Evolutionary conservation across 202 grass and related monocot species (phyloP), one percentile per base, ranked within the genome.

Genomic region (Schoenoplectus tabernaemontani): DNA sequence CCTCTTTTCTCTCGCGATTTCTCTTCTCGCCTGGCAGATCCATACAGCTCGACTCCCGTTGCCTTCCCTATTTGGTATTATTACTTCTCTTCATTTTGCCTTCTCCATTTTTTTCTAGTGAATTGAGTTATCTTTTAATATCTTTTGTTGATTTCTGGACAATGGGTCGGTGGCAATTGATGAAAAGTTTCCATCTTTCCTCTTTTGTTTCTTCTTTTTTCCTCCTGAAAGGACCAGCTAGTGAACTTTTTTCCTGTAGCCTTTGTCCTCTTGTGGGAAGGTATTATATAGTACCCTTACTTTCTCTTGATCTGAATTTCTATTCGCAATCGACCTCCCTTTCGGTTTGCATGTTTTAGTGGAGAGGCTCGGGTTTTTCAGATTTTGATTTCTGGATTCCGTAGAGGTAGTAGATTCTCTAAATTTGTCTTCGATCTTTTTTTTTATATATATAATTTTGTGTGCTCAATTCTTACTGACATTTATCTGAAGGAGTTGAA

Each of bases 161-260:
- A 83, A 34, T 83, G 51, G 67, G 69, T 61, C 48, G 81, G 66
- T 83, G 66, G 23, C 26, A 83, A 73, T 83, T 83, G 22, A 17
- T 36, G 24, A 58, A 15, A 73, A 75, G 67, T 4, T 61, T 70
- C 66, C 1, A 83, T 83, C 53, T 83, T 80, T n/a, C 61, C 41
- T 75, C 70, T 71, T 75, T 83, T 10, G 41, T 70, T 72, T 73
- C 57, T 61, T 24, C n/a, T n/a, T 23, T 63, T 46, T 44, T 53
- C 58, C 41, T 64, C 60, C 39, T 2, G 26, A 60, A 43, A 37
- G 34, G 30, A 64, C n/a, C 26, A 17, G 37, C 51, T 54, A 71
- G 44, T 72, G 46, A 50, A 1, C 19, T 62, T 42, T 79, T 46
- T 44, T 63, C 57, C 32, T 65, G 58, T 83, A 41, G 54, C 41